Evolutionary conservation across 805 yeast species (phyloP), one percentile per base, ranked within the genome.

Genomic region (Yarrowia porcina): DNA sequence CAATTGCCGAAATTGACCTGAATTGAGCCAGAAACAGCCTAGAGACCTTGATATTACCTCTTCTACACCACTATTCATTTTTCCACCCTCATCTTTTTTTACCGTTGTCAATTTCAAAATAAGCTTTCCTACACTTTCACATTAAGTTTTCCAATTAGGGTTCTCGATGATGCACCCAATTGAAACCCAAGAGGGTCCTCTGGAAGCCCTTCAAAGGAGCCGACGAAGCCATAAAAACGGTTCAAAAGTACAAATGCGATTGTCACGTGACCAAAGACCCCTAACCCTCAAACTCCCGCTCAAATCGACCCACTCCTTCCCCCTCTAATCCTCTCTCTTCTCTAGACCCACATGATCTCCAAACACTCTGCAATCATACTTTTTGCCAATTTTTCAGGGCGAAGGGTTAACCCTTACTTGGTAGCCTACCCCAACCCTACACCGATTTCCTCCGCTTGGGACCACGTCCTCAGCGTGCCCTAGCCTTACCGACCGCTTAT

Each of bases 381-480:
- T 42, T 42, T n/a, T 33, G 38, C 20, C 38, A n/a, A 33, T 36
- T 45, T 44, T 45, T 30, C 52, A 45, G 52, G 36, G 52, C 11
- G 25, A 4, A 45, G 52, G 50, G 35, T 12, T 12, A 12, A 2
- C 2, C 50, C 35, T 7, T 2, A 17, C 4, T 4, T 5, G 11
- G 33, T 1, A 11, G 5, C 5, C 13, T 12, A 10, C 50, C 50
- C 47, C n/a, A 25, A 42, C 32, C 45, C 13, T 20, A 3, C 7
- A 21, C 44, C 28, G 12, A 39, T 23, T 5, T n/a, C 11, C 38
- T 33, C 38, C 9, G 38, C 20, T n/a, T 33, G 11, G 11, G 3
- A 12, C 20, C 38, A n/a, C 15, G 20, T 33, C 38, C 30, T 25
- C 47, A 25, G 35, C 10, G 11, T 17, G 49, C 33, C 49, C 35